A percentile compares a stretch with the other conserved stretches of the same genome.
Evolutionary conservation across 2,329 filamentous ascomycete genomes (phyloP).

Genomic region (Xylariaceae sp.): DNA sequence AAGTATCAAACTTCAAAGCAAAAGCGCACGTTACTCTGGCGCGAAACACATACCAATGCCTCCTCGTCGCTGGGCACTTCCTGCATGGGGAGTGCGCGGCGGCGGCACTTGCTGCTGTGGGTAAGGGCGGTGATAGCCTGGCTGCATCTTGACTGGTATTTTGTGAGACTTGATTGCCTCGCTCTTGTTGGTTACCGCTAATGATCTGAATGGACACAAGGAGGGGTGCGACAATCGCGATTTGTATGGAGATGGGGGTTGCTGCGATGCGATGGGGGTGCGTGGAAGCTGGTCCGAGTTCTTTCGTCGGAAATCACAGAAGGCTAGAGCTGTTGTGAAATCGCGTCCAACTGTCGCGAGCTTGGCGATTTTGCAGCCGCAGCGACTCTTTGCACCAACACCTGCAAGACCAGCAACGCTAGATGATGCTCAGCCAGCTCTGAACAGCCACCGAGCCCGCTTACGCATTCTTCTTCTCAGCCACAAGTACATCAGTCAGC

Average conservation of each 20-base stretch:
- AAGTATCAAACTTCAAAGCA: conserved; percentile 4
- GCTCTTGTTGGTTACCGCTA: background rate
- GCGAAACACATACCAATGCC: conserved; percentile 46
- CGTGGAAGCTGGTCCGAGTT: background rate
- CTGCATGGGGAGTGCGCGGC: conserved; percentile 44
- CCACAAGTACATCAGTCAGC: too few species aligned
- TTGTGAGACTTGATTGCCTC: conserved; percentile 14
- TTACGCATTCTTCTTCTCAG: too few species aligned
- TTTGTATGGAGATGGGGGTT: background rate
- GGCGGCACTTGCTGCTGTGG: conserved; percentile 45
- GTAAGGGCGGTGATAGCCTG: conserved; percentile 48
- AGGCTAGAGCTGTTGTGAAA: background rate
- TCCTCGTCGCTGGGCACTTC: conserved; percentile 46
- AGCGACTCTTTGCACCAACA: too few species aligned
- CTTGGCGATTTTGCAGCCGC: background rate
- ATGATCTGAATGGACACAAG: too few species aligned
- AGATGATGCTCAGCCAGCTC: too few species aligned
- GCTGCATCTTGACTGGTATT: conserved; percentile 39
- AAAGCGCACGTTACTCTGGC: background rate
- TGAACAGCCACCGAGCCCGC: too few species aligned
- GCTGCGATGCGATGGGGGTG: background rate
- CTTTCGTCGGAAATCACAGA: background rate
- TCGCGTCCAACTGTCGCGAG: background rate
- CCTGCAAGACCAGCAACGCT: too few species aligned
- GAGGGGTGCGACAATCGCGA: background rate